These are phyloP conservation scores for Colletotrichum australisinense DNA, from an alignment of 2,329 filamentous ascomycete genomes.

Conservation along the genomic window DNA sequence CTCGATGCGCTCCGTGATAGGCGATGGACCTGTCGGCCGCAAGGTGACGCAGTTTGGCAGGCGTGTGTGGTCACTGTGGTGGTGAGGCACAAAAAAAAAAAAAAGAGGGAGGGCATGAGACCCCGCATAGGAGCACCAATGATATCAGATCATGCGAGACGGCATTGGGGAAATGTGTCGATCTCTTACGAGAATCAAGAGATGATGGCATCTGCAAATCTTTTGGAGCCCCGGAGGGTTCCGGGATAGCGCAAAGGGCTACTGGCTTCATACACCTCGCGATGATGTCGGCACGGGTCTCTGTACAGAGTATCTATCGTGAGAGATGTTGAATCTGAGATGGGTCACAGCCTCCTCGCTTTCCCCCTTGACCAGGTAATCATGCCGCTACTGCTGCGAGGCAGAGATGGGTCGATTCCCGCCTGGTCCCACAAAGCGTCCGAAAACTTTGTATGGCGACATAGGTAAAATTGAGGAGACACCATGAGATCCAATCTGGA, in stretches of 20 bases:
- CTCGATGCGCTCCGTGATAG: background rate
- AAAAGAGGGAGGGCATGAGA: conserved; percentile 21
- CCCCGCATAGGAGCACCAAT: conserved; percentile 26
- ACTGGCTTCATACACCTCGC: conserved; percentile 1
- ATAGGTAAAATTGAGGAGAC: conserved; percentile 24
- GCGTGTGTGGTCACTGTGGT: background rate
- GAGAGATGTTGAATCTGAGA: background rate
- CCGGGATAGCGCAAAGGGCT: background rate
- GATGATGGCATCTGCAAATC: conserved; percentile 11
- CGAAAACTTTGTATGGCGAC: conserved; percentile 26
- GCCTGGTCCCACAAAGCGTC: conserved; percentile 17
- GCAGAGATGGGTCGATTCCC: conserved; percentile 12
- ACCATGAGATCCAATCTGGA: too few species aligned
- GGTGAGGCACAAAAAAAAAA: conserved; percentile 1
- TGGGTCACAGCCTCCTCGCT: background rate
- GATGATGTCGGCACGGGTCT: conserved; percentile 20
- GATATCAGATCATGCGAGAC: conserved; percentile 25
- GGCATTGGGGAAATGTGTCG: conserved; percentile 1
- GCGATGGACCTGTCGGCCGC: background rate
- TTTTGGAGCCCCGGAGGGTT: conserved; percentile 1
- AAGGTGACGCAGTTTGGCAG: background rate
- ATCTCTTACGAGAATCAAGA: conserved; percentile 27
- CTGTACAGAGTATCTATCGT: background rate
- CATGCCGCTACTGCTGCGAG: conserved; percentile 12
- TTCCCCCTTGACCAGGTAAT: background rate